Conservation (phyloP, 2,329 filamentous ascomycete genomes). For the Sporothrix pallida region DNA sequence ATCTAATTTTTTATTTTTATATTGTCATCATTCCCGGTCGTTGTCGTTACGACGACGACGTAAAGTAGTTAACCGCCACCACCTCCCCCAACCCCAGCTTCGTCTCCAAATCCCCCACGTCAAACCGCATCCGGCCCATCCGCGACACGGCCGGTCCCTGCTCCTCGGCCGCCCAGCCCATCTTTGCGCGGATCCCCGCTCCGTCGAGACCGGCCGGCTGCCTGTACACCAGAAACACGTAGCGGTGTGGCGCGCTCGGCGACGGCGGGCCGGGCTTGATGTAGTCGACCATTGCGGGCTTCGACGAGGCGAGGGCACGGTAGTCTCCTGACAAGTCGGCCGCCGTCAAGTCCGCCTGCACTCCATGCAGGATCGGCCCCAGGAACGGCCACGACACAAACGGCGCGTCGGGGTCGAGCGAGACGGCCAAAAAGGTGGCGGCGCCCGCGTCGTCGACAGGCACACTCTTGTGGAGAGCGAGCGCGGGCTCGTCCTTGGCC, state of each 20-base stretch:
- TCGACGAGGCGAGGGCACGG: not conserved
- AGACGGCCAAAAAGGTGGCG: constrained; percentile 48
- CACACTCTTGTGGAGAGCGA: not conserved
- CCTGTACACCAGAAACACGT: constrained; percentile 37
- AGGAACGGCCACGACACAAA: constrained; percentile 50
- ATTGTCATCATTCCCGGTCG: too few relatives aligned
- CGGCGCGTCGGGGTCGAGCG: constrained; percentile 56
- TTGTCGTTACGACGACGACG: constrained; percentile 10
- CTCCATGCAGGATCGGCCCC: constrained; percentile 56
- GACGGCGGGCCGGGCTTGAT: constrained; percentile 34
- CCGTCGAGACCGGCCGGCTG: constrained; percentile 36
- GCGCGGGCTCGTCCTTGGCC: constrained; percentile 1
- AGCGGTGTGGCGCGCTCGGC: constrained; percentile 35
- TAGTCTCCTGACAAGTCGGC: too few relatives aligned
- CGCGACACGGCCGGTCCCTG: constrained; percentile 42
- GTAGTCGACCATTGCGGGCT: constrained; percentile 28
- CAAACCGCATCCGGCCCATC: constrained; percentile 50
- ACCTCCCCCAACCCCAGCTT: constrained; percentile 38
- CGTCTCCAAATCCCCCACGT: constrained; percentile 50
- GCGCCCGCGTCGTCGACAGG: not conserved
- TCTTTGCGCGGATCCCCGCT: constrained; percentile 42
- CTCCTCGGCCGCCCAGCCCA: constrained; percentile 42
- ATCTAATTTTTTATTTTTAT: too few relatives aligned
- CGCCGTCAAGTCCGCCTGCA: constrained; percentile 49
- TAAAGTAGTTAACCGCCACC: constrained; percentile 41